These are phyloP conservation scores for Lodderomyces orthopsilosis DNA, from an alignment of 1,139 yeast genomes.

Conservation along the genomic window DNA sequence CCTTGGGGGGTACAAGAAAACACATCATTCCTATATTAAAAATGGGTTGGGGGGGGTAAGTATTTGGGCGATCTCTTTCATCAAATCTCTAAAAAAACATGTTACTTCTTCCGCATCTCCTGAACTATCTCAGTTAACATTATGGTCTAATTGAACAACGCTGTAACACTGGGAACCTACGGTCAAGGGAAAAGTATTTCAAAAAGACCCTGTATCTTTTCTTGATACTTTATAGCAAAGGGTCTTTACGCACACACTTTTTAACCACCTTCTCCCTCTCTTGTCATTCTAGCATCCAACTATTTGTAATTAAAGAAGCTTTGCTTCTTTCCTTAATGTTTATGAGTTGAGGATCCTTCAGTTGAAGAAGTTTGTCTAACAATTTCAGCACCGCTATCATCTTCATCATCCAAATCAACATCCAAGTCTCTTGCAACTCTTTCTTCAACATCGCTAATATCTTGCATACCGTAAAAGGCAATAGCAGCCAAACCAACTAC, in stretches of 20 bases:
- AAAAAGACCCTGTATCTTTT: background rate
- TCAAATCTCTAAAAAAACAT: background rate
- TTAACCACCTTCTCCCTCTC: constrained; percentile 9
- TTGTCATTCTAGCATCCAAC: constrained; percentile 11
- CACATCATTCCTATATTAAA: background rate
- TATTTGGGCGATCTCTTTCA: constrained; percentile 1
- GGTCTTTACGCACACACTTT: background rate
- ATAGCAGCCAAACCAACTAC: constrained; percentile 56
- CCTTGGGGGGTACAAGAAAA: constrained; percentile 1
- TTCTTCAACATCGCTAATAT: constrained; percentile 57
- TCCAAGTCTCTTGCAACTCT: constrained; percentile 60
- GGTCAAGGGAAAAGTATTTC: background rate
- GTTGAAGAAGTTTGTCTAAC: constrained; percentile 10
- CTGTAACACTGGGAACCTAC: background rate
- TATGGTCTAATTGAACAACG: background rate
- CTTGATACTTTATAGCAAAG: background rate
- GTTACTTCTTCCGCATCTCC: background rate
- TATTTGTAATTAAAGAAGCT: background rate
- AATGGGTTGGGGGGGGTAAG: background rate
- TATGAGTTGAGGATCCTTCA: constrained; percentile 9
- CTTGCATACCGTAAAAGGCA: constrained; percentile 62
- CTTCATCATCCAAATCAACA: constrained; percentile 43
- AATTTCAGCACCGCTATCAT: constrained; percentile 12
- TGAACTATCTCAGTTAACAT: background rate
- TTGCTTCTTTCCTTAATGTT: constrained; percentile 1